phyloP scores from a whole-genome alignment of 148 eudicot species.

The Vaccinium macrocarpon region DNA sequence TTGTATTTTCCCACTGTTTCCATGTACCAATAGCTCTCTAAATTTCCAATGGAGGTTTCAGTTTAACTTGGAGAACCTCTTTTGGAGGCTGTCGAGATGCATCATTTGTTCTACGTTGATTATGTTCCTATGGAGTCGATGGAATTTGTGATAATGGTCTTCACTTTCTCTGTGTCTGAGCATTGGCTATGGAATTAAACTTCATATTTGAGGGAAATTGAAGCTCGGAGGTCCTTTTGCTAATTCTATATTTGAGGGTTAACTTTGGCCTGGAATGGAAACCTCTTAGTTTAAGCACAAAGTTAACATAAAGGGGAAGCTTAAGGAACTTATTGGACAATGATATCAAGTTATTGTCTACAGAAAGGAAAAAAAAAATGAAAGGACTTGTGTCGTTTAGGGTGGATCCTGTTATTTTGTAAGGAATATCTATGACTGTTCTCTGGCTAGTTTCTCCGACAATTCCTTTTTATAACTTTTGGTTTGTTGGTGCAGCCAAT shows the following conservation, averaged over 20 bases:
- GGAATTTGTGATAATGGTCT: background rate
- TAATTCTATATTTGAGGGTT: background rate
- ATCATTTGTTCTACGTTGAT: background rate
- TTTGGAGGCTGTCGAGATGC: background rate
- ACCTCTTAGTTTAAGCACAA: background rate
- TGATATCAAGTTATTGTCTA: background rate
- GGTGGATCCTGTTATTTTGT: constrained; percentile 8
- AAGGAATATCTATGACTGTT: background rate
- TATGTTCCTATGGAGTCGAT: background rate
- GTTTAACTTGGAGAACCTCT: background rate
- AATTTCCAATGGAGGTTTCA: background rate
- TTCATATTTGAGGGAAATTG: background rate
- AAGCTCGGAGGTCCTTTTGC: background rate
- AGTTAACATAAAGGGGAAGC: constrained; percentile 1
- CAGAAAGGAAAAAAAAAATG: background rate
- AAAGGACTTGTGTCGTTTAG: background rate
- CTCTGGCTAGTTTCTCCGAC: background rate
- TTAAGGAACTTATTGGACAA: background rate
- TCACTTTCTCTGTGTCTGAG: background rate
- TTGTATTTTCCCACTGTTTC: constrained; percentile 16
- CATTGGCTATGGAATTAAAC: background rate
- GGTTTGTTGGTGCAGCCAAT: constrained; percentile 47
- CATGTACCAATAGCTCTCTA: background rate
- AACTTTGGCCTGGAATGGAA: background rate
- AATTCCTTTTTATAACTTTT: constrained; percentile 3